phyloP scores from a whole-genome alignment of 2,329 filamentous ascomycete genomes.

The Aspergillus fructus region DNA sequence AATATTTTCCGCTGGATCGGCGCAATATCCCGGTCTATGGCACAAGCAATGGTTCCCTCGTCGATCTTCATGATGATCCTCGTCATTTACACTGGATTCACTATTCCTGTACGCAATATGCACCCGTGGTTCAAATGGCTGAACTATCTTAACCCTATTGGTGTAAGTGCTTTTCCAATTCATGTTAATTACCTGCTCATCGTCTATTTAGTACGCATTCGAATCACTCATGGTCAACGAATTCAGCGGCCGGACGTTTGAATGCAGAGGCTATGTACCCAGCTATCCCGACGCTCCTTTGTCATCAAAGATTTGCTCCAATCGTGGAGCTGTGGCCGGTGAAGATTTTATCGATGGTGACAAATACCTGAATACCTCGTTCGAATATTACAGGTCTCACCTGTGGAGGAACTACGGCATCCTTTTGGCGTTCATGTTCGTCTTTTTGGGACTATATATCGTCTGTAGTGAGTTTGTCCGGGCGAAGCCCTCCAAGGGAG shows the following conservation, averaged over 20 bases:
- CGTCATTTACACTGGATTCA: constrained; percentile 52
- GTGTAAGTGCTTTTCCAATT: constrained; percentile 31
- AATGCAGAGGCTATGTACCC: constrained; percentile 49
- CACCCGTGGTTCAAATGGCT: constrained; percentile 80
- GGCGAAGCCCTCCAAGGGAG: constrained; percentile 70
- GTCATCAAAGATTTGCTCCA: constrained; percentile 55
- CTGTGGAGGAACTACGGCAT: constrained; percentile 70
- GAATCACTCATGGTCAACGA: constrained; percentile 84
- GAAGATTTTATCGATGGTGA: constrained; percentile 57
- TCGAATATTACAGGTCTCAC: constrained; percentile 57
- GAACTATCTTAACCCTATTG: constrained; percentile 75
- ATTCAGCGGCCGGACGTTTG: constrained; percentile 64
- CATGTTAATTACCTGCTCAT: not conserved
- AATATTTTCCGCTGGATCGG: constrained; percentile 82
- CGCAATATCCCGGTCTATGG: constrained; percentile 67
- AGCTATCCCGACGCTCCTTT: constrained; percentile 39
- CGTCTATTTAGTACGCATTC: constrained; percentile 63
- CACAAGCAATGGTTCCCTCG: constrained; percentile 57
- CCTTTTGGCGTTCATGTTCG: constrained; percentile 60
- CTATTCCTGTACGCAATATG: constrained; percentile 60
- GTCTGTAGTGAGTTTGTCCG: constrained; percentile 59
- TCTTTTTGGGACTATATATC: constrained; percentile 62
- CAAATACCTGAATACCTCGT: constrained; percentile 54
- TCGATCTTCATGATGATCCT: constrained; percentile 48
- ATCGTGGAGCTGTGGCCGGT: constrained; percentile 59